Evolutionary conservation across 805 yeast species (phyloP).

Genomic region (Brettanomyces nanus): DNA sequence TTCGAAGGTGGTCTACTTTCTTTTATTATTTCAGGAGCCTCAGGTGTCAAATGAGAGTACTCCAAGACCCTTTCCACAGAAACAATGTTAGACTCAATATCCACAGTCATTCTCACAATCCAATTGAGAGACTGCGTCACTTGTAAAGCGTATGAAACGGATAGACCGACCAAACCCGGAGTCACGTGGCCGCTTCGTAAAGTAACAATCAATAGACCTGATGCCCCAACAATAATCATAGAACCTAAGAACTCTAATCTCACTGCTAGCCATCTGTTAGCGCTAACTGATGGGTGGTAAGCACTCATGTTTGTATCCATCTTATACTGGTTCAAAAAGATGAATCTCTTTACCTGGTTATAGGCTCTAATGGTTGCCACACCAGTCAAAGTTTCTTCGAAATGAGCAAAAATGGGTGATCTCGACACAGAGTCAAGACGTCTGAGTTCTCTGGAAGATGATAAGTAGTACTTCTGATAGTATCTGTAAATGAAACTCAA

Average conservation of each 20-base stretch:
- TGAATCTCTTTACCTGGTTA: conserved; percentile 55
- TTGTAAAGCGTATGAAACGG: conserved; percentile 88
- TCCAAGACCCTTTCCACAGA: conserved; percentile 63
- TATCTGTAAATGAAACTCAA: conserved; percentile 53
- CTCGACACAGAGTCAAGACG: conserved; percentile 73
- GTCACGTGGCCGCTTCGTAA: conserved; percentile 61
- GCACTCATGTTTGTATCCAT: conserved; percentile 88
- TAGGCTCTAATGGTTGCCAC: conserved; percentile 71
- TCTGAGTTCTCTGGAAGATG: conserved; percentile 74
- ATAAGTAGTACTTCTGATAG: conserved; percentile 70
- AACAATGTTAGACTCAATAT: conserved; percentile 94
- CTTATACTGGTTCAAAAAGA: conserved; percentile 54
- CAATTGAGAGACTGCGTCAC: conserved; percentile 90
- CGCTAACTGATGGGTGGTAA: conserved; percentile 82
- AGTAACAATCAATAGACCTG: conserved; percentile 70
- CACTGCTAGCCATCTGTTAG: conserved; percentile 97
- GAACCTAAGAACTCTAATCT: conserved; percentile 90
- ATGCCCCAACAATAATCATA: conserved; percentile 75
- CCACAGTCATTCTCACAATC: conserved; percentile 99
- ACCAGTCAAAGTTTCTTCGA: conserved; percentile 76
- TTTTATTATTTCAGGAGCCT: conserved; percentile 58
- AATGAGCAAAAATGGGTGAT: conserved; percentile 77
- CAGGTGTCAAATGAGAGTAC: conserved; percentile 46
- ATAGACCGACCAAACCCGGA: conserved; percentile 90
- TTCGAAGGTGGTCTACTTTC: conserved; percentile 46